These are phyloP conservation scores for Lavandula angustifolia DNA, from an alignment of 257 asterid genomes.

Conservation along the genomic window DNA sequence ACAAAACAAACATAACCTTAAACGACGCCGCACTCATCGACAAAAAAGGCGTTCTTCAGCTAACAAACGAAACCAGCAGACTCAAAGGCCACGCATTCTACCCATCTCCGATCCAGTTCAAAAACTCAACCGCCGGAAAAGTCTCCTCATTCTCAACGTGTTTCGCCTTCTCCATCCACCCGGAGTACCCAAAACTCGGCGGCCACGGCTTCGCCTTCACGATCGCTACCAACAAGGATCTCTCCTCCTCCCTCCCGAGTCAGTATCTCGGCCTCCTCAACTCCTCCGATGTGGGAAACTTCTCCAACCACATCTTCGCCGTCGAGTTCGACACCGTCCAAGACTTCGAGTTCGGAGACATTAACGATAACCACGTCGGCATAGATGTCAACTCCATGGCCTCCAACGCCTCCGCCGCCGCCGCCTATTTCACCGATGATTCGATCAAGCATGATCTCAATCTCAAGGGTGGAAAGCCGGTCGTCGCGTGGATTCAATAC, in stretches of 20 bases:
- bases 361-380: constrained; percentile 61
- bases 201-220: constrained; percentile 79
- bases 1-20: constrained; percentile 37
- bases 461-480: constrained; percentile 50
- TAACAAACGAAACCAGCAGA: constrained; percentile 54
- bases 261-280: constrained; percentile 71
- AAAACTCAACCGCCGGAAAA: constrained; percentile 42
- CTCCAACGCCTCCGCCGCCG: constrained; percentile 50
- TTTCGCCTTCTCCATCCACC: constrained; percentile 57
- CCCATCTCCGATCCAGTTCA: constrained; percentile 52
- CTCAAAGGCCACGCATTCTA: constrained; percentile 57
- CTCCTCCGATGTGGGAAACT: constrained; percentile 45
- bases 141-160: constrained; percentile 63
- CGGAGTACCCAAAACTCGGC: constrained; percentile 67
- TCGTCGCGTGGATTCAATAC: constrained; percentile 69
- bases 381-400: constrained; percentile 53
- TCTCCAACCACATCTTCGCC: constrained; percentile 59
- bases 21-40: constrained; percentile 42
- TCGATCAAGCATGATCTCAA: constrained; percentile 38
- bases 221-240: constrained; percentile 38
- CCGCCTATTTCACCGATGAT: constrained; percentile 44
- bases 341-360: constrained; percentile 60
- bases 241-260: constrained; percentile 51
- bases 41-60: constrained; percentile 42
- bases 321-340: constrained; percentile 79